Percentiles rank a stretch among this genome's conserved stretches.
These are phyloP conservation scores for Sanghuangporus weigelae DNA, from an alignment of 1,284 basidiomycete species.

Conservation along the genomic window DNA sequence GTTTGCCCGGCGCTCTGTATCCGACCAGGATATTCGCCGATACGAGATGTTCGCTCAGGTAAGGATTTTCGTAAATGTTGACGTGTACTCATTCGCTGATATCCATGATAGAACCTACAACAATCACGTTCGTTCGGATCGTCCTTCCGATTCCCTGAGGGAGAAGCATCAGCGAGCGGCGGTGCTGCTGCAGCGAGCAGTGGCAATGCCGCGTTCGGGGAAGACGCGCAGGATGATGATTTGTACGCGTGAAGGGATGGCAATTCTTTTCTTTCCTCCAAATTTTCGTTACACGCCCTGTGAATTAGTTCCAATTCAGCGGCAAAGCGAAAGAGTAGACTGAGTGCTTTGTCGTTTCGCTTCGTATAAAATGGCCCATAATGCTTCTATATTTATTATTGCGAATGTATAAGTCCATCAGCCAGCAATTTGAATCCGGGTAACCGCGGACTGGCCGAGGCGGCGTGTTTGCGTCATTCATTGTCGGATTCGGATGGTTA, in stretches of 20 bases:
- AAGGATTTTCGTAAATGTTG: conserved; percentile 21
- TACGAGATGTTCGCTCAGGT: conserved; percentile 90
- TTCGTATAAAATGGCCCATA: not conserved
- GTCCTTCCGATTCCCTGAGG: conserved; percentile 97
- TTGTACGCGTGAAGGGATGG: conserved; percentile 55
- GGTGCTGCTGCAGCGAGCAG: conserved; percentile 39
- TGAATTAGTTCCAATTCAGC: too few species aligned
- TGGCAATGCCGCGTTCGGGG: conserved; percentile 75
- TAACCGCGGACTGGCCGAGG: not conserved
- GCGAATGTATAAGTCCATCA: too few species aligned
- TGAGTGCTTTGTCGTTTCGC: not conserved
- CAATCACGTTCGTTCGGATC: conserved; percentile 85
- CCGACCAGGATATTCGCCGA: conserved; percentile 90
- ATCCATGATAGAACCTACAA: conserved; percentile 63
- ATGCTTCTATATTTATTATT: not conserved
- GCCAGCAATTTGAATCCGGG: not conserved
- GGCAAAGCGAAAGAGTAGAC: too few species aligned
- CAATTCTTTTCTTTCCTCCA: not conserved
- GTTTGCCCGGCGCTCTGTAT: conserved; percentile 87
- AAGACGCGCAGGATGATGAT: conserved; percentile 83
- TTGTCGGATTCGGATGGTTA: too few species aligned
- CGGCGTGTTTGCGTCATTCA: not conserved
- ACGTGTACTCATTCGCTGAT: conserved; percentile 8
- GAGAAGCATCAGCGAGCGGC: conserved; percentile 40
- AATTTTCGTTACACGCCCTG: not conserved